phyloP scores from a whole-genome alignment of 2,329 filamentous ascomycete genomes.

The Claviceps africana region DNA sequence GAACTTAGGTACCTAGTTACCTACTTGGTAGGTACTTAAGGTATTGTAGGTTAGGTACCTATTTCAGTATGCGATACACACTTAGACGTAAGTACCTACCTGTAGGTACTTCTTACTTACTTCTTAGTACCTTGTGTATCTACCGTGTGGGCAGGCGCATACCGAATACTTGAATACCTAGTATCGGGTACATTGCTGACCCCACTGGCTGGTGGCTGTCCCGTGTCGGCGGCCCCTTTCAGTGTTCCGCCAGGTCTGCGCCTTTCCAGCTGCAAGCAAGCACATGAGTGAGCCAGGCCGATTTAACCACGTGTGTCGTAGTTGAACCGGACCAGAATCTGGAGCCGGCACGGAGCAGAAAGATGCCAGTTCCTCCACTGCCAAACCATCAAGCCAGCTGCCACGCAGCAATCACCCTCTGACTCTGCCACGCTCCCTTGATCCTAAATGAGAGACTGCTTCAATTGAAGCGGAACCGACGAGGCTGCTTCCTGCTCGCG shows the following conservation, averaged over 20 bases:
- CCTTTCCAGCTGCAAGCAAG: background rate
- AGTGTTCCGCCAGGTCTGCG: background rate
- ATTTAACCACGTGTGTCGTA: slow-evolving; percentile 6
- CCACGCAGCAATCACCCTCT: background rate
- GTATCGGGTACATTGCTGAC: no score
- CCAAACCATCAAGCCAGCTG: background rate
- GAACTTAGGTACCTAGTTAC: no score
- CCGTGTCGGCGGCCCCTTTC: background rate
- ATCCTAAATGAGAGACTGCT: background rate
- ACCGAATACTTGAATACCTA: no score
- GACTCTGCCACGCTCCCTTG: background rate
- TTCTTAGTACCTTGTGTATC: no score
- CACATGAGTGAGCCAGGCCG: background rate
- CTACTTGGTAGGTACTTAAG: no score
- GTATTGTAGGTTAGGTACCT: no score
- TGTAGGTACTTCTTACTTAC: no score
- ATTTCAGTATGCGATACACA: no score
- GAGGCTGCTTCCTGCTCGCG: background rate
- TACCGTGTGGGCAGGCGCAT: no score
- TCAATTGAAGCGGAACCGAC: background rate
- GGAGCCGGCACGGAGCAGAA: background rate
- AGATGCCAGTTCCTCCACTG: background rate
- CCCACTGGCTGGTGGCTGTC: background rate
- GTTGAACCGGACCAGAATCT: background rate
- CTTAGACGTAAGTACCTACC: no score